Percentiles rank a stretch among this genome's conserved stretches.
phyloP scores from a whole-genome alignment of 345 rosid species.

The Euclidium syriacum region DNA sequence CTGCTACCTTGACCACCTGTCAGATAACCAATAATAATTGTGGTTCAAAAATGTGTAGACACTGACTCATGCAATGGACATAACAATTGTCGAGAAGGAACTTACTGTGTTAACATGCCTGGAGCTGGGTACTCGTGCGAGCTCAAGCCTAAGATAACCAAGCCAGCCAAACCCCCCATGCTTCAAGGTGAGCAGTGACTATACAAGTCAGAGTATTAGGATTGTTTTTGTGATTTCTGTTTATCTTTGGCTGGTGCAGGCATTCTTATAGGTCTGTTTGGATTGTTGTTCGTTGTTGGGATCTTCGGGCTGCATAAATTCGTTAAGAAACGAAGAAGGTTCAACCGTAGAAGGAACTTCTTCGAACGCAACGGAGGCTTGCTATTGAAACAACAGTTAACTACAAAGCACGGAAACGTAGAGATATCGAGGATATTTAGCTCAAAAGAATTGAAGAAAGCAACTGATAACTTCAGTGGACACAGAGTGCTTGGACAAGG shows the following conservation, averaged over 20 bases:
- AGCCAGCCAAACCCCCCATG: not conserved
- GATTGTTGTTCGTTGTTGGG: not conserved
- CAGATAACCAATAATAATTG: not conserved
- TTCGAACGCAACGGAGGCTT: slow-evolving; percentile 32
- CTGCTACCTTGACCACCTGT: not conserved
- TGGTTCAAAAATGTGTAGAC: slow-evolving; percentile 11
- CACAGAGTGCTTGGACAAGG: slow-evolving; percentile 35
- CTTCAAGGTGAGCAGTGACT: slow-evolving; percentile 13
- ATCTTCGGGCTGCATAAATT: not conserved
- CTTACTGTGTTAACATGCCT: not conserved
- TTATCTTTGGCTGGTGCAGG: not conserved
- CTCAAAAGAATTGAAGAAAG: slow-evolving; percentile 15
- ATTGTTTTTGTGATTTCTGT: no score
- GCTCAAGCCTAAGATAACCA: not conserved
- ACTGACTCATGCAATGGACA: slow-evolving; percentile 16
- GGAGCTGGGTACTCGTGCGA: slow-evolving; percentile 21
- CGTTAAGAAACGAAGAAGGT: not conserved
- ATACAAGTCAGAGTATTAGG: no score
- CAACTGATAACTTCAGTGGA: slow-evolving; percentile 3
- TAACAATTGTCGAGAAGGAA: slow-evolving; percentile 9
- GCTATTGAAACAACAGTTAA: slow-evolving; percentile 27
- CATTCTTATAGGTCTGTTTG: slow-evolving; percentile 4
- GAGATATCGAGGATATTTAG: slow-evolving; percentile 17
- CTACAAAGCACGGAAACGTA: not conserved
- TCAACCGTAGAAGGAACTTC: not conserved